Evolutionary conservation across 306 rosid genomes (phyloP).

Genomic region (Carpinus viminea): DNA sequence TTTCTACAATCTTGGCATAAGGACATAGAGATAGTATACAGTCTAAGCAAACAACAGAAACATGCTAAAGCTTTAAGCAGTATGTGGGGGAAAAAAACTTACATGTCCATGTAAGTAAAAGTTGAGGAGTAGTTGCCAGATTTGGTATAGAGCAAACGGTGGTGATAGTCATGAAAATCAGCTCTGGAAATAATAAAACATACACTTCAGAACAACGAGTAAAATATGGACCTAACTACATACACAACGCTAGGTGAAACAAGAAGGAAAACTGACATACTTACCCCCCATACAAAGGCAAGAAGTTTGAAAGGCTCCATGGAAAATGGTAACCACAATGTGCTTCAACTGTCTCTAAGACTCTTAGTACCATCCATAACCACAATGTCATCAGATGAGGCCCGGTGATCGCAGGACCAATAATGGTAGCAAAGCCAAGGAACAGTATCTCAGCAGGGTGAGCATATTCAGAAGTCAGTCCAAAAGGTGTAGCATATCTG

Average conservation of each 20-base stretch:
- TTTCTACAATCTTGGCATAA: background rate
- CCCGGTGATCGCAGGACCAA: constrained; percentile 97
- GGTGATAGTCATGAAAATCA: constrained; percentile 97
- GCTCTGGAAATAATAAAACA: constrained; percentile 52
- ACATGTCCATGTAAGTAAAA: constrained; percentile 93
- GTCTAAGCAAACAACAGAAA: constrained; percentile 3
- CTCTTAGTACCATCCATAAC: constrained; percentile 95
- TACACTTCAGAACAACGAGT: constrained; percentile 28
- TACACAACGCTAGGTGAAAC: constrained; percentile 10
- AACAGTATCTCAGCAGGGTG: constrained; percentile 97
- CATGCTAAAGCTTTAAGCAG: constrained; percentile 16
- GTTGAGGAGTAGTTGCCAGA: constrained; percentile 99
- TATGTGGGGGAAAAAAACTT: constrained; percentile 18
- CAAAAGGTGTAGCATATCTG: constrained; percentile 97
- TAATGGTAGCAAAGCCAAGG: constrained; percentile 92
- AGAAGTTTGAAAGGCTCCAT: constrained; percentile 86
- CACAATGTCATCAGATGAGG: constrained; percentile 94
- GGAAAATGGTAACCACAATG: constrained; percentile 97
- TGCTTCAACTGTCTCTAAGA: constrained; percentile 95
- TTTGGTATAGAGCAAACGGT: constrained; percentile 88
- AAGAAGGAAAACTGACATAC: constrained; percentile 29
- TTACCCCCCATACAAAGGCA: constrained; percentile 95
- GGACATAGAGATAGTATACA: background rate
- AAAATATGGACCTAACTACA: constrained; percentile 9
- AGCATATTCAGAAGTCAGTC: constrained; percentile 95